Percentiles rank a stretch among this genome's conserved stretches.
Evolutionary conservation across 371 early-diverging fungal genomes (phyloP).

Genomic region (Mucor racemosus): DNA sequence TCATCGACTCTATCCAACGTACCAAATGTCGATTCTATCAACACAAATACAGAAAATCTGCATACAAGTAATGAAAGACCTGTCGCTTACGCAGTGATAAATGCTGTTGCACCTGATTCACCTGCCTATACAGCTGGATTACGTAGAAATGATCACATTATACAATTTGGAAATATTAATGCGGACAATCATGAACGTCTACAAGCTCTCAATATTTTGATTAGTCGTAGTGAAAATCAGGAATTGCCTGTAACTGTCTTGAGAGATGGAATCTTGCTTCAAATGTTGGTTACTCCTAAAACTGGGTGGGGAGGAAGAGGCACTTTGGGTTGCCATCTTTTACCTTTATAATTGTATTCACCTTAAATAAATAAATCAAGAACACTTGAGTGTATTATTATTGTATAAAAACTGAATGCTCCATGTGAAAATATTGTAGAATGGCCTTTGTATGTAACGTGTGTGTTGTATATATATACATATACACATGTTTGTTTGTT

Average conservation of each 20-base stretch:
- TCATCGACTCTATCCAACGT: not conserved
- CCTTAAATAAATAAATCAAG: too few relatives aligned
- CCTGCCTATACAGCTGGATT: conserved; percentile 78
- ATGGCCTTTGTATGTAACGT: not conserved
- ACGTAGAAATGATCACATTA: conserved; percentile 63
- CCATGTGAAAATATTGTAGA: not conserved
- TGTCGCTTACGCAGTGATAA: conserved; percentile 79
- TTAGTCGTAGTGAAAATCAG: conserved; percentile 60
- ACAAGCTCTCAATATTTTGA: conserved; percentile 56
- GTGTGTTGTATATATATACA: not conserved
- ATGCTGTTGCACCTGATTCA: conserved; percentile 80
- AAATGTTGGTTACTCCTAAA: conserved; percentile 60
- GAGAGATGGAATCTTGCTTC: conserved; percentile 38
- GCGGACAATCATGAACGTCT: conserved; percentile 52
- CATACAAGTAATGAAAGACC: conserved; percentile 6
- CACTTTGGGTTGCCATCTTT: conserved; percentile 69
- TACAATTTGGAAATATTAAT: conserved; percentile 64
- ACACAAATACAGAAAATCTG: not conserved
- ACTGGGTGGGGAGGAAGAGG: conserved; percentile 79
- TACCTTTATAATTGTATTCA: conserved; percentile 24
- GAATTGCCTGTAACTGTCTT: conserved; percentile 51
- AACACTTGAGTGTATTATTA: not conserved
- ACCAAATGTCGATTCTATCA: not conserved
- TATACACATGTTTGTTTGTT: not conserved
- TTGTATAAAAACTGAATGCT: not conserved